Evolutionary conservation across 75 land plant genomes (phyloP), one percentile per base, ranked within the genome.

Genomic region (Cupressus sempervirens): DNA sequence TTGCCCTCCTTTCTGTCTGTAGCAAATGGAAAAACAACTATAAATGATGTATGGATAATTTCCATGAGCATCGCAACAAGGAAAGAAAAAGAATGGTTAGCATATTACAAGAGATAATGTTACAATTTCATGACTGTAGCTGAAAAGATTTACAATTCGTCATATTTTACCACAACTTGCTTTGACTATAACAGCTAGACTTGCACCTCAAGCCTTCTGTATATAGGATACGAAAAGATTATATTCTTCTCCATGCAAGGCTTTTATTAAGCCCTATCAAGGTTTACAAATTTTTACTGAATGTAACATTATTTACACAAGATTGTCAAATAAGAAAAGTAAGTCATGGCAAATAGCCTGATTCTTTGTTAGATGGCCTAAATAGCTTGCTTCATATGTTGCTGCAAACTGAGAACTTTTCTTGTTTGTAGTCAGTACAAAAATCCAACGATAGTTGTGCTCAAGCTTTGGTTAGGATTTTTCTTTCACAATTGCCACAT

Each of bases 41-140:
- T 26, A 36, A 76, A 20, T 36, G 43, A 20, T 77, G 18, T 7
- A 77, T 26, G 29, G 80, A 26, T 18, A 3, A 45, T 41, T 79
- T 45, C 32, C n/a, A 41, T 30, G n/a, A 45, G 23, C 45, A 70
- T 79, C 50, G 46, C 11, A 76, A 76, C 45, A 41, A 79, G 48
- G 6, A 76, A 79, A 43, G 29, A 45, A 79, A 79, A 79, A 79
- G 50, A 79, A 79, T 79, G 81, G 32, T 79, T 79, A 79, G 50
- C 81, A 11, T 45, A 45, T 79, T 79, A 79, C 80, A 79, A 79
- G 50, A 8, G 45, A 79, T 43, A 45, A 79, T 79, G 81, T 41
- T 79, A 79, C 81, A 79, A 79, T n/a, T 41, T 46, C 79, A 40
- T 76, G 79, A 76, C 38, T 38, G 14, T n/a, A 45, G 48, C 46